Evolutionary conservation across 1,284 basidiomycete genomes (phyloP).

Genomic region (Apiotrichum laibachii): DNA sequence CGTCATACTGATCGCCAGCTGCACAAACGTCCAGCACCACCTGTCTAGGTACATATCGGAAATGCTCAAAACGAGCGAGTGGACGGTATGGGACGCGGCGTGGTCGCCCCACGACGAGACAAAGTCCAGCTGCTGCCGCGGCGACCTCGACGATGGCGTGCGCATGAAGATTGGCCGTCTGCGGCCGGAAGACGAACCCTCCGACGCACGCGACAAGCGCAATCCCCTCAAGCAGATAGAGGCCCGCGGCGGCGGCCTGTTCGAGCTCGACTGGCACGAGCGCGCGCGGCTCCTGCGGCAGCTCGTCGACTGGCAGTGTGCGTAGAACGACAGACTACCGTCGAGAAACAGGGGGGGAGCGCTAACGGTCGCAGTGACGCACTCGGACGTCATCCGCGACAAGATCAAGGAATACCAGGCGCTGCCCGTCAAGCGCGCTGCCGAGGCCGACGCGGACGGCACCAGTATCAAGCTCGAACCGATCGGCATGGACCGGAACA

Average conservation of each 20-base stretch:
- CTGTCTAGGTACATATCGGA: constrained; percentile 43
- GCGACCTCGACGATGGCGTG: constrained; percentile 15
- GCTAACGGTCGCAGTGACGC: constrained; percentile 30
- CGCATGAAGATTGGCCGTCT: constrained; percentile 27
- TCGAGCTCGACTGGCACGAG: constrained; percentile 46
- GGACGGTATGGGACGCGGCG: constrained; percentile 46
- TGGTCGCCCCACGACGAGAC: constrained; percentile 47
- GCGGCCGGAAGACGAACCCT: constrained; percentile 22
- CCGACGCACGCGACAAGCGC: constrained; percentile 20
- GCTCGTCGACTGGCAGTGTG: constrained; percentile 51
- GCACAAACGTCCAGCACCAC: constrained; percentile 41
- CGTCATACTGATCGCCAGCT: constrained; percentile 21
- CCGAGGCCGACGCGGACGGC: constrained; percentile 23
- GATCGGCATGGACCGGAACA: constrained; percentile 41
- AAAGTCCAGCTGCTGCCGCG: constrained; percentile 36
- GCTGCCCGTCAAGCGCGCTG: constrained; percentile 11
- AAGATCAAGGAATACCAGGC: constrained; percentile 39
- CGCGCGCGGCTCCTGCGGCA: constrained; percentile 43
- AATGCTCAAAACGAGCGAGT: constrained; percentile 36
- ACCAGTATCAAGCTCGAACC: constrained; percentile 28
- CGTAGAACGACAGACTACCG: constrained; percentile 8
- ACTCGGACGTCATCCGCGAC: constrained; percentile 35
- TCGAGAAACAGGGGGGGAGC: neutral
- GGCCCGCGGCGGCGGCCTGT: constrained; percentile 36
- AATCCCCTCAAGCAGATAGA: constrained; percentile 40